These are phyloP conservation scores for Limnanthes douglasii DNA, from an alignment of 345 rosid species.

Conservation along the genomic window DNA sequence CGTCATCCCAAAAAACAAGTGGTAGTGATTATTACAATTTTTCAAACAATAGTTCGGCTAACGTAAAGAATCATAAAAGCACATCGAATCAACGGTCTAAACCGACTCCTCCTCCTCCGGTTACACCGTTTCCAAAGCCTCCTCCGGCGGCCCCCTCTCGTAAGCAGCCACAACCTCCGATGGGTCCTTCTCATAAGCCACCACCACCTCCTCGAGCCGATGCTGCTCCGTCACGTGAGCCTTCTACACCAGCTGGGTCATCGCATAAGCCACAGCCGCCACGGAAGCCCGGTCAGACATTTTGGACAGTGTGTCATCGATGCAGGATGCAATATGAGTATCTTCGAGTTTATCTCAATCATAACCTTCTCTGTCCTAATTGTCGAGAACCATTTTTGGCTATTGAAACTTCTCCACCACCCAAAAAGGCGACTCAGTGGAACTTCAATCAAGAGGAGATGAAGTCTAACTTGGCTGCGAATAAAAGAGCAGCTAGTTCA, in stretches of 20 bases:
- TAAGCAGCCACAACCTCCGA: too few species aligned
- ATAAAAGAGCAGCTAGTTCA: too few species aligned
- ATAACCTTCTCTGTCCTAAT: conserved; percentile 45
- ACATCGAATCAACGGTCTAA: conserved; percentile 10
- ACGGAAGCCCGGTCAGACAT: too few species aligned
- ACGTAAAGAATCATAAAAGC: conserved; percentile 27
- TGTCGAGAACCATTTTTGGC: conserved; percentile 58
- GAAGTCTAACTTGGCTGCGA: too few species aligned
- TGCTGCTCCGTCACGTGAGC: conserved; percentile 9
- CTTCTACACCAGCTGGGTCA: conserved; percentile 14
- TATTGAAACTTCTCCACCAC: conserved; percentile 51
- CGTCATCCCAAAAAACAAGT: too few species aligned
- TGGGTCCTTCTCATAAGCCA: too few species aligned
- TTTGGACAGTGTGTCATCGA: conserved; percentile 57
- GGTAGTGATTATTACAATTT: too few species aligned
- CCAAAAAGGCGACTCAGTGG: conserved; percentile 30
- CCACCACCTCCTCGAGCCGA: conserved; percentile 16
- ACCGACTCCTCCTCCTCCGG: conserved; percentile 4
- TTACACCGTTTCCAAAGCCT: too few species aligned
- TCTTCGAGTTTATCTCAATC: conserved; percentile 52
- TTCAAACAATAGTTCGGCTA: conserved; percentile 12
- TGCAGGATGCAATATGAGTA: conserved; percentile 56
- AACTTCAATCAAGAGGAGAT: conserved; percentile 30
- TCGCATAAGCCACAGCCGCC: conserved; percentile 18
- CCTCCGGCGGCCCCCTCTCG: too few species aligned